These are phyloP conservation scores for Nitzschia sp. DNA, from an alignment of 108 stramenopile genomes.

Conservation along the genomic window DNA sequence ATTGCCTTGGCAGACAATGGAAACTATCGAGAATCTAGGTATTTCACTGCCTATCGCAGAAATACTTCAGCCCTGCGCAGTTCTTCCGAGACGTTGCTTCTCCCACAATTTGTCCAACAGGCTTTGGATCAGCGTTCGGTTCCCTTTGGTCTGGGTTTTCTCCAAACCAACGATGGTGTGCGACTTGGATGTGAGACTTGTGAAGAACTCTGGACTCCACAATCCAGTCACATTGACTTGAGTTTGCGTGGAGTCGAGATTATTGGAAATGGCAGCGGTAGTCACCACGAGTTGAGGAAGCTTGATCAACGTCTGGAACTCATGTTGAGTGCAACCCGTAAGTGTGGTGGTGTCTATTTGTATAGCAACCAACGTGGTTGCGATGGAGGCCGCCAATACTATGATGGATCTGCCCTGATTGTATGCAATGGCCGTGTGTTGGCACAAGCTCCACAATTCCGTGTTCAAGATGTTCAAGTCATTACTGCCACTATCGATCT, in stretches of 20 bases:
- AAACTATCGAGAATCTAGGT: constrained; percentile 95
- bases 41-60: constrained; percentile 85
- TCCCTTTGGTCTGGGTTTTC: constrained; percentile 68
- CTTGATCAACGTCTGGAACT: constrained; percentile 80
- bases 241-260: constrained; percentile 92
- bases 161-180: constrained; percentile 65
- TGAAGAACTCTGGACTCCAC: constrained; percentile 97
- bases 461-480: constrained; percentile 87
- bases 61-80: not conserved
- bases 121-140: constrained; percentile 56
- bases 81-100: not conserved
- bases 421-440: constrained; percentile 91
- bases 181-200: constrained; percentile 93
- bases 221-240: constrained; percentile 85
- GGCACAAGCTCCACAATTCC: constrained; percentile 93
- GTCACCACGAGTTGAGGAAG: constrained; percentile 95
- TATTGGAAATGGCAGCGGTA: constrained; percentile 93
- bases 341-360: constrained; percentile 97
- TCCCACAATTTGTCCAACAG: constrained; percentile 4
- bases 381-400: constrained; percentile 94
- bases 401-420: constrained; percentile 95
- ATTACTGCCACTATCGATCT: constrained; percentile 93
- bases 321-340: constrained; percentile 85
- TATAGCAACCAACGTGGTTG: constrained; percentile 97
- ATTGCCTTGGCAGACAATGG: constrained; percentile 90